Evolutionary conservation across 179 eudicot genomes (phyloP).

Genomic region (Beta corolliflora): DNA sequence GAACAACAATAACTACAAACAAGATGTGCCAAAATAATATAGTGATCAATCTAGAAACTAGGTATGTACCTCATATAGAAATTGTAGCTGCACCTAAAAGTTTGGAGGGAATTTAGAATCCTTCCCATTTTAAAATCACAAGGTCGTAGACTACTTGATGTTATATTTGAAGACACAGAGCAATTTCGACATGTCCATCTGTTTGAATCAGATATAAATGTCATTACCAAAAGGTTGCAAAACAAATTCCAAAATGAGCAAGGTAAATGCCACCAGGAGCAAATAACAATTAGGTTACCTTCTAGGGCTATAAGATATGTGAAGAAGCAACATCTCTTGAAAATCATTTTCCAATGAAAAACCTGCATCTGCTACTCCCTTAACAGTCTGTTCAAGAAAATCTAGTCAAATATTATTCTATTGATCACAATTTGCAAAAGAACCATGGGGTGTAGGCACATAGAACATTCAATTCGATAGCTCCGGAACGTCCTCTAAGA

Average conservation of each 20-base stretch:
- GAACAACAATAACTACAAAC: not conserved
- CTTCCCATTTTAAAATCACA: slow-evolving; percentile 94
- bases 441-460: not conserved
- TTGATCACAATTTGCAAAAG: slow-evolving; percentile 1
- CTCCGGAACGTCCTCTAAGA: not conserved
- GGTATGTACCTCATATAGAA: slow-evolving; percentile 66
- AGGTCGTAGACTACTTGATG: slow-evolving; percentile 83
- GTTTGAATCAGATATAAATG: slow-evolving; percentile 9
- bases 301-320: slow-evolving; percentile 86
- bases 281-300: too few species aligned
- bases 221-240: not conserved
- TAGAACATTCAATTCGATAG: not conserved
- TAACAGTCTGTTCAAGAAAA: slow-evolving; percentile 57
- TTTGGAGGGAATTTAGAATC: slow-evolving; percentile 70
- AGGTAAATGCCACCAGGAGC: not conserved
- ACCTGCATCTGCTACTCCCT: slow-evolving; percentile 78
- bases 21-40: not conserved
- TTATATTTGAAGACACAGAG: slow-evolving; percentile 70
- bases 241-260: not conserved
- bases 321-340: slow-evolving; percentile 83
- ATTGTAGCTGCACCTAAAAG: slow-evolving; percentile 69
- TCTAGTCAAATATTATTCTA: slow-evolving; percentile 1
- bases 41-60: not conserved
- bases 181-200: slow-evolving; percentile 93
- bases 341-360: slow-evolving; percentile 43